Evolutionary conservation across 2,329 filamentous ascomycete species (phyloP), one percentile per base, ranked within the genome.

Genomic region (Trichocomaceae sp.): DNA sequence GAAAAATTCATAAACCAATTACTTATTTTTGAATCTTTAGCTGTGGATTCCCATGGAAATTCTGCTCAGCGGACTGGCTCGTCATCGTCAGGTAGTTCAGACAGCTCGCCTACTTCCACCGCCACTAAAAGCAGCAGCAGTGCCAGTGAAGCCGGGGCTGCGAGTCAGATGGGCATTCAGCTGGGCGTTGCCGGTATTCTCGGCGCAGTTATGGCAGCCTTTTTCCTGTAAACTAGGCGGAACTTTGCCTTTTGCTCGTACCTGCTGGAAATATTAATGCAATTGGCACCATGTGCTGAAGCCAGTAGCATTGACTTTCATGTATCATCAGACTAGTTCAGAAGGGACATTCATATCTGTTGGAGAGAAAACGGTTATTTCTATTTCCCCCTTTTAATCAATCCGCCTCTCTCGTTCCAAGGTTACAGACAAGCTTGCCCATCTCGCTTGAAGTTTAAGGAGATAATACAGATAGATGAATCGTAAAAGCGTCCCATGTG

Each of bases 121-220:
- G 46, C 49, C 37, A 57, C 46, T 37, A 4, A 20, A 39, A 50
- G 31, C 33, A 26, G 3, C 22, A 52, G 48, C 20, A 39, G 61
- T 45, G 56, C 63, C 29, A 52, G 61, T 47, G 63, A 67, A 35
- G 57, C 61, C 45, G 68, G 68, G 35, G 67, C 67, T 42, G 71
- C 68, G 49, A 55, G 64, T 46, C 57, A 66, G 57, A 23, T 56
- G 7, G 52, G 49, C 29, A 29, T 66, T 39, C 63, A 68, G 56
- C 54, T 70, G 9, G 65, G 69, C 46, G 65, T 66, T 22, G 69
- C 64, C 41, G 66, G 69, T 42, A 53, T 72, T 22, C 45, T 71
- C 15, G 70, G 70, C 35, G 60, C 72, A 46, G 57, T 70, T 13
- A 53, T 70, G 49, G 71, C 69, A 54, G 66, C 68, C 45, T 67